phyloP scores from a whole-genome alignment of 805 yeast species.

The Danielia reshetovae region DNA sequence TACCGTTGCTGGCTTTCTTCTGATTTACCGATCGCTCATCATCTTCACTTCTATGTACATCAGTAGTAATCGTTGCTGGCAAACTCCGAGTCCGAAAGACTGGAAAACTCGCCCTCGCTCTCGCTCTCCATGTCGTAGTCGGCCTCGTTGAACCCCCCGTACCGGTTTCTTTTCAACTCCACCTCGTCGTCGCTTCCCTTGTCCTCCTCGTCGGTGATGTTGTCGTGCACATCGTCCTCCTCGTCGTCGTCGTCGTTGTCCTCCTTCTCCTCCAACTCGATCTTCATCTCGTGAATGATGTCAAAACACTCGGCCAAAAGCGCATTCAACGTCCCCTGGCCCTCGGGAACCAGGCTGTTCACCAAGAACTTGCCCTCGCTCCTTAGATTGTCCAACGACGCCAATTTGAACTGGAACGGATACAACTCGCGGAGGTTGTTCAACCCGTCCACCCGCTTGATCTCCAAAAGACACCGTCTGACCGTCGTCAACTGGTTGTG shows the following conservation, averaged over 20 bases:
- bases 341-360: conserved; percentile 90
- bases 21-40: conserved; percentile 1
- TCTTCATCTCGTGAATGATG: conserved; percentile 83
- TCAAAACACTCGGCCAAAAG: conserved; percentile 92
- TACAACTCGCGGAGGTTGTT: conserved; percentile 84
- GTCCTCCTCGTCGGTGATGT: conserved; percentile 18
- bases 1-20: conserved; percentile 1
- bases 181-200: conserved; percentile 42
- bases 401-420: conserved; percentile 93
- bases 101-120: conserved; percentile 25
- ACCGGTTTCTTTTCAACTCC: conserved; percentile 40
- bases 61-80: conserved; percentile 43
- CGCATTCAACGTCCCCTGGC: conserved; percentile 94
- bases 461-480: conserved; percentile 82
- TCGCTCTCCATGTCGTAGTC: conserved; percentile 41
- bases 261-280: conserved; percentile 70
- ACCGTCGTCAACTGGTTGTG: conserved; percentile 94
- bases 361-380: conserved; percentile 89
- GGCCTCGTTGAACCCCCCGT: conserved; percentile 42
- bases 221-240: conserved; percentile 5
- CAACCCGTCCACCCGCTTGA: conserved; percentile 89
- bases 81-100: conserved; percentile 29
- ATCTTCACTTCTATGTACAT: not conserved
- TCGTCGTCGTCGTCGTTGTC: conserved; percentile 16
- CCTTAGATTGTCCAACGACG: conserved; percentile 81